These are phyloP conservation scores for Arxiozyma telluris DNA, from an alignment of 1,139 yeast genomes.

Conservation along the genomic window DNA sequence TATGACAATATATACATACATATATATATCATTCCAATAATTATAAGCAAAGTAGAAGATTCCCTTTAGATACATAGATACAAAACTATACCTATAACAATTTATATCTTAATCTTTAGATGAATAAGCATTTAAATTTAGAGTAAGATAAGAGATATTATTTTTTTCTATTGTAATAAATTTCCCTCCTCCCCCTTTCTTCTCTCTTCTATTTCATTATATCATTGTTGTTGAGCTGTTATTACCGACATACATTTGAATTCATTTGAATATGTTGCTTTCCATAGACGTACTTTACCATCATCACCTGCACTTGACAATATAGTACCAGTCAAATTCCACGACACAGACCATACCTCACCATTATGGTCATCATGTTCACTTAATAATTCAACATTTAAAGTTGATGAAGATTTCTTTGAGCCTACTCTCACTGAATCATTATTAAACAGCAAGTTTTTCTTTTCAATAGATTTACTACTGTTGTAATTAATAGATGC, in stretches of 20 bases:
- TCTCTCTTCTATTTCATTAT: not conserved
- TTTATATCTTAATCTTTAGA: not conserved
- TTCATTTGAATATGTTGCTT: constrained; percentile 72
- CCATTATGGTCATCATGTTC: constrained; percentile 69
- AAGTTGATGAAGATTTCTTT: constrained; percentile 6
- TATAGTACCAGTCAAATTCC: constrained; percentile 92
- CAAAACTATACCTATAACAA: not conserved
- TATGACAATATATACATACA: too few relatives aligned
- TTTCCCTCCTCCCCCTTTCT: not conserved
- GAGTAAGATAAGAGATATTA: not conserved
- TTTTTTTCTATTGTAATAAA: not conserved
- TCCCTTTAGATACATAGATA: not conserved
- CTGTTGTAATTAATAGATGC: not conserved
- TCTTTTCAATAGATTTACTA: constrained; percentile 6
- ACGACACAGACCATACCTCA: constrained; percentile 92
- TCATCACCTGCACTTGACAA: constrained; percentile 93
- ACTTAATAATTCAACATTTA: constrained; percentile 43
- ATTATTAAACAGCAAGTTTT: constrained; percentile 3
- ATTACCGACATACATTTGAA: constrained; percentile 91
- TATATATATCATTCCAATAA: not conserved
- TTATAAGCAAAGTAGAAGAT: too few relatives aligned
- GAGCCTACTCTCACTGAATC: not conserved
- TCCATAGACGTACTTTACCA: constrained; percentile 87
- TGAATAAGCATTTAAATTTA: not conserved
- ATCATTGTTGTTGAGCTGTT: constrained; percentile 37